These are phyloP conservation scores for Olyra latifolia DNA, from an alignment of 176 grass and related monocot genomes.

Conservation along the genomic window DNA sequence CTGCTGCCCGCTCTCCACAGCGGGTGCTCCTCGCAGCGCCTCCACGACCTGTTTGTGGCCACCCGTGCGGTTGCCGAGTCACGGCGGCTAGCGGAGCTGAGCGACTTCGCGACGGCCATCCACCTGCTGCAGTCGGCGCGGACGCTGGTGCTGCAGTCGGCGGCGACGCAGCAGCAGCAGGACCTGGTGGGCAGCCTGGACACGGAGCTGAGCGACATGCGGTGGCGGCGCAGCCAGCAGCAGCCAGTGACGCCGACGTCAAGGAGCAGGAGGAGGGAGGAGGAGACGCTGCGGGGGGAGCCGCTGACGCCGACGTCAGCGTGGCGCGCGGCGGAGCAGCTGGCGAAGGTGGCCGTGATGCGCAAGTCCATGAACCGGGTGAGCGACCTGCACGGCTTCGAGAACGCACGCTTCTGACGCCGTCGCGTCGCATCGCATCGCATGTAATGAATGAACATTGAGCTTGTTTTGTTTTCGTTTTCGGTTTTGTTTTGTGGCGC, in stretches of 20 bases:
- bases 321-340: constrained; percentile 96
- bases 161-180: constrained; percentile 39
- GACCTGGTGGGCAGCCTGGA: constrained; percentile 62
- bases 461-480: background rate
- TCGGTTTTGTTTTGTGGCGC: background rate
- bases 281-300: constrained; percentile 42
- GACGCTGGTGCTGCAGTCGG: constrained; percentile 60
- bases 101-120: constrained; percentile 65
- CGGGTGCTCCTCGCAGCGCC: constrained; percentile 31
- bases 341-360: constrained; percentile 96
- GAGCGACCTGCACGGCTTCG: constrained; percentile 88
- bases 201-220: constrained; percentile 67
- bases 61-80: constrained; percentile 82
- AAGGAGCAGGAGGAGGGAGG: constrained; percentile 23
- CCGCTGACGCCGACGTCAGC: constrained; percentile 79
- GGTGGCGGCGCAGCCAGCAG: constrained; percentile 44
- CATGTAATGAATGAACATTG: background rate
- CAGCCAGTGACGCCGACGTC: constrained; percentile 28
- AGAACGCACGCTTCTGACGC: constrained; percentile 81
- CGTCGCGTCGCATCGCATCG: no score
- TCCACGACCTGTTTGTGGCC: constrained; percentile 85
- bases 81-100: constrained; percentile 64
- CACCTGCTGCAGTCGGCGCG: constrained; percentile 83
- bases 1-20: constrained; percentile 45
- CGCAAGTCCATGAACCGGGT: constrained; percentile 89